These are phyloP conservation scores for Fusarium sp. DNA, from an alignment of 2,329 filamentous ascomycete species.

Conservation along the genomic window DNA sequence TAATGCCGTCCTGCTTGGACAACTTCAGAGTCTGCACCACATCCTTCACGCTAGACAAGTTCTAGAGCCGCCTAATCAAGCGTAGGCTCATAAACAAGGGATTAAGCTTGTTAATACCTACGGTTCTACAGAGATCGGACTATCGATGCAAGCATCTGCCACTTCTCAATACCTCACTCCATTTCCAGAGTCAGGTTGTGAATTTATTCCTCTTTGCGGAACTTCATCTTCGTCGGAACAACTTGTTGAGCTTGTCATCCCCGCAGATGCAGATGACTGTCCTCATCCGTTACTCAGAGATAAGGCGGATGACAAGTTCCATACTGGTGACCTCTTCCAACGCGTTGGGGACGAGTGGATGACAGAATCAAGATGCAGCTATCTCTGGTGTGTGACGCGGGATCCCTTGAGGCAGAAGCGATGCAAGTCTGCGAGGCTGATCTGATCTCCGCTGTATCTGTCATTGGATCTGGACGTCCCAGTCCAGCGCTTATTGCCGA, in stretches of 20 bases:
- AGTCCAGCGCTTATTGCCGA: not conserved
- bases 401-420: not conserved
- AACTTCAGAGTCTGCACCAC: not conserved
- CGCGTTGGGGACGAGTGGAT: not conserved
- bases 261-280: not conserved
- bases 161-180: not conserved
- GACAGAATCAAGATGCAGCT: conserved; percentile 16
- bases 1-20: rapidly evolving
- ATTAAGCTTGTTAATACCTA: not conserved
- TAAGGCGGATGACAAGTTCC: not conserved
- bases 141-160: not conserved
- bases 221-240: not conserved
- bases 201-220: not conserved
- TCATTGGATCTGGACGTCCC: conserved; percentile 2
- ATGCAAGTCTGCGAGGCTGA: conserved; percentile 5
- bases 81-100: not conserved
- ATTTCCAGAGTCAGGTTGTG: not conserved
- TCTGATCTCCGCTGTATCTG: not conserved
- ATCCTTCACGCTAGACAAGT: conserved; percentile 1
- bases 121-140: conserved; percentile 1
- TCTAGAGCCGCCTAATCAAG: not conserved
- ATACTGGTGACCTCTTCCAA: conserved; percentile 7
- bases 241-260: not conserved
- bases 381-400: not conserved
- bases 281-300: not conserved